Evolutionary conservation across 1,284 basidiomycete species (phyloP).

Genomic region (Prillingera fragicola): DNA sequence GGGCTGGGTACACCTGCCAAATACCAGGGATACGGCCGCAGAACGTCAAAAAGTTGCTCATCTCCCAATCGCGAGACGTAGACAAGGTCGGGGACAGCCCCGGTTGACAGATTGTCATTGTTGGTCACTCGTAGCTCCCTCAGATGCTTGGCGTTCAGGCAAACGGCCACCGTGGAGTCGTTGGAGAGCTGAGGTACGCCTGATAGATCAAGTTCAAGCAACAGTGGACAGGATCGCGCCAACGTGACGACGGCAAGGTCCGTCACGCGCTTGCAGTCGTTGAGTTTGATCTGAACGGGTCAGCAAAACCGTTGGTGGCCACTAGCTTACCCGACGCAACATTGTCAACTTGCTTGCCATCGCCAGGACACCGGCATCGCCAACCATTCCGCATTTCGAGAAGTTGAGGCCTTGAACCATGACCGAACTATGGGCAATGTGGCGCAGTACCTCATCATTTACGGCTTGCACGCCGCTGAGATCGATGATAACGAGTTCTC

Average conservation of each 20-base stretch:
- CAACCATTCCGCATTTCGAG: slow-evolving; percentile 73
- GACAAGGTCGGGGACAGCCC: slow-evolving; percentile 73
- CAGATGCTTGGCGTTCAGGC: slow-evolving; percentile 72
- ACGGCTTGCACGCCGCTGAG: slow-evolving; percentile 68
- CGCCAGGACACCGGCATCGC: slow-evolving; percentile 69
- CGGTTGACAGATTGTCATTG: slow-evolving; percentile 72
- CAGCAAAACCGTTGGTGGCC: neutral
- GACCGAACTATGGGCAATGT: slow-evolving; percentile 64
- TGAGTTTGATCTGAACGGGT: slow-evolving; percentile 68
- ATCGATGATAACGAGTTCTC: slow-evolving; percentile 82
- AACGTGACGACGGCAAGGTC: slow-evolving; percentile 73
- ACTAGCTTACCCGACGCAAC: slow-evolving; percentile 57
- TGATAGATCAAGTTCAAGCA: slow-evolving; percentile 92
- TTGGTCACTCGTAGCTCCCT: slow-evolving; percentile 85
- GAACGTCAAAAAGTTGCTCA: slow-evolving; percentile 6
- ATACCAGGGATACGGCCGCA: slow-evolving; percentile 16
- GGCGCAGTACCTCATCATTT: slow-evolving; percentile 64
- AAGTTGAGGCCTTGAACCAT: slow-evolving; percentile 91
- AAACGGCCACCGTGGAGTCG: slow-evolving; percentile 71
- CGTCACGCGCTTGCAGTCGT: slow-evolving; percentile 68
- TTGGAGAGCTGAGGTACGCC: slow-evolving; percentile 76
- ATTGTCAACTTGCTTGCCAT: slow-evolving; percentile 69
- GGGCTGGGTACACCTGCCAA: slow-evolving; percentile 2
- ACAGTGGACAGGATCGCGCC: slow-evolving; percentile 72
- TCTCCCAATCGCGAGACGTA: slow-evolving; percentile 33